Conservation (phyloP, 345 rosid species). For the Excoecaria agallocha region DNA sequence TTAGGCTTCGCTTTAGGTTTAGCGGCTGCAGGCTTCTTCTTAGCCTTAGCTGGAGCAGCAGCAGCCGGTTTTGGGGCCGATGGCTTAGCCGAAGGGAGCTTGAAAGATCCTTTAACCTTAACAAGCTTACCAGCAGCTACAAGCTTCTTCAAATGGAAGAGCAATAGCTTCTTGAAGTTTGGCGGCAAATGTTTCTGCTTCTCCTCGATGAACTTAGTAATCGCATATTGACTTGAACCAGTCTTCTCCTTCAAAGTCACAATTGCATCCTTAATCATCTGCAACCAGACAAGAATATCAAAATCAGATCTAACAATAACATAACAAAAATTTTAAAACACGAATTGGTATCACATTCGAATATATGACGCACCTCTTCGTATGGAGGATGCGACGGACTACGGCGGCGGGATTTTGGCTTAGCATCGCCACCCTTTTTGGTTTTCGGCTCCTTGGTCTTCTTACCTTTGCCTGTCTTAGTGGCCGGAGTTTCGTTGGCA, state of each 20-base stretch:
- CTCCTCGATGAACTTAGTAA: slow-evolving; percentile 74
- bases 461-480: slow-evolving; percentile 42
- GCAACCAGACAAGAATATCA: background rate
- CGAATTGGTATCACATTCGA: background rate
- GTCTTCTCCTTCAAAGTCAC: slow-evolving; percentile 69
- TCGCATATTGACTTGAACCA: slow-evolving; percentile 89
- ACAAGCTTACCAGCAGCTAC: slow-evolving; percentile 59
- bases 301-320: slow-evolving; percentile 21
- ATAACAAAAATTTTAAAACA: background rate
- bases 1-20: slow-evolving; percentile 41
- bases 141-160: slow-evolving; percentile 63
- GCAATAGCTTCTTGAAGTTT: slow-evolving; percentile 61
- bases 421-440: slow-evolving; percentile 44
- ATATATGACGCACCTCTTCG: slow-evolving; percentile 48
- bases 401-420: slow-evolving; percentile 35
- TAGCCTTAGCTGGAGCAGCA: slow-evolving; percentile 29
- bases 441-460: slow-evolving; percentile 47
- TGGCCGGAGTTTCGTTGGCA: background rate
- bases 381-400: slow-evolving; percentile 59
- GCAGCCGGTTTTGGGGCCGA: slow-evolving; percentile 12
- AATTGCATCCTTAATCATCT: slow-evolving; percentile 83
- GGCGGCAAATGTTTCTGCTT: slow-evolving; percentile 65
- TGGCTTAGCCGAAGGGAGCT: slow-evolving; percentile 49
- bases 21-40: slow-evolving; percentile 29
- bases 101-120: slow-evolving; percentile 73